These are phyloP conservation scores for Phyllostachys edulis DNA, from an alignment of 176 grass and related monocot genomes.

Conservation along the genomic window DNA sequence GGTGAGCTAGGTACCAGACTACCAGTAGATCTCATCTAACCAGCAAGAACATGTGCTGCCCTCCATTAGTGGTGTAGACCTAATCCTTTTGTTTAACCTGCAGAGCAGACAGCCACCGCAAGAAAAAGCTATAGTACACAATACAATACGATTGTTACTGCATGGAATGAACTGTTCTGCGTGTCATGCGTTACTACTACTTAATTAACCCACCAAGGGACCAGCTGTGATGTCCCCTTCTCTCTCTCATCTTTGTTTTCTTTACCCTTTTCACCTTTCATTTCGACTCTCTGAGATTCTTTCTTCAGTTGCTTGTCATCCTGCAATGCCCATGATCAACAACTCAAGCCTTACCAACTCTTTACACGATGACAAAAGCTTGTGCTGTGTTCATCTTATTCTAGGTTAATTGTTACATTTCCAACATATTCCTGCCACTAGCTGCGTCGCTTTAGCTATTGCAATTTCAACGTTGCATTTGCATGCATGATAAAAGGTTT, in stretches of 20 bases:
- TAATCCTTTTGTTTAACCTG: slow-evolving; percentile 53
- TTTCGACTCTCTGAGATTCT: slow-evolving; percentile 47
- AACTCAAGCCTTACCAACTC: background rate
- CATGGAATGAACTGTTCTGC: slow-evolving; percentile 34
- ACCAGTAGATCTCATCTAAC: slow-evolving; percentile 42
- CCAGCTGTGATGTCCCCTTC: slow-evolving; percentile 27
- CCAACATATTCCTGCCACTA: slow-evolving; percentile 41
- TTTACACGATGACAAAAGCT: background rate
- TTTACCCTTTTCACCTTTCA: slow-evolving; percentile 42
- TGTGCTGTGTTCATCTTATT: slow-evolving; percentile 11
- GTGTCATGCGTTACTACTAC: slow-evolving; percentile 41
- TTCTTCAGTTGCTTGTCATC: slow-evolving; percentile 15
- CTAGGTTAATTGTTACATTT: slow-evolving; percentile 30
- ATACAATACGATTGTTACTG: slow-evolving; percentile 10
- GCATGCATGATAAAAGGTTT: slow-evolving; percentile 10
- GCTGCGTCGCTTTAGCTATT: background rate
- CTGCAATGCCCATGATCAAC: slow-evolving; percentile 38
- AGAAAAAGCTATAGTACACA: slow-evolving; percentile 1
- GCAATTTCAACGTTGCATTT: background rate
- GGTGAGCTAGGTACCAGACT: background rate
- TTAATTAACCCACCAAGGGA: slow-evolving; percentile 8
- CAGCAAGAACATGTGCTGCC: slow-evolving; percentile 36
- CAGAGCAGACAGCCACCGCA: slow-evolving; percentile 3
- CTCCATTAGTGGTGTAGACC: slow-evolving; percentile 41
- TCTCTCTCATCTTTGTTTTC: slow-evolving; percentile 1